These are phyloP conservation scores for Rhodotorula toruloides DNA, from an alignment of 768 basidiomycete genomes.

Conservation along the genomic window DNA sequence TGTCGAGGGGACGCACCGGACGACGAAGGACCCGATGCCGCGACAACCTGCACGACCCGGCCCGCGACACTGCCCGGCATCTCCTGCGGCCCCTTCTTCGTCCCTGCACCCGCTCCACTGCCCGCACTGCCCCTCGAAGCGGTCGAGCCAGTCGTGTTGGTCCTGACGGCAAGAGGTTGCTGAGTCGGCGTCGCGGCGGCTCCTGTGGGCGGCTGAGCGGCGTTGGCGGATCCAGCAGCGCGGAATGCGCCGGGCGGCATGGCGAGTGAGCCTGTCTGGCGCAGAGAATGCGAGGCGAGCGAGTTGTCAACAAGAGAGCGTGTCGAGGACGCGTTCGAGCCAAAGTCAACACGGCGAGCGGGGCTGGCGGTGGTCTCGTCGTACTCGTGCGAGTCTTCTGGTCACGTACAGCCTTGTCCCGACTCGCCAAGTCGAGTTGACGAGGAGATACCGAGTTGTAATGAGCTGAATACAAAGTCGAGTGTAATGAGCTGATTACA, in stretches of 20 bases:
- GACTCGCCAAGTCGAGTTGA: too few relatives aligned
- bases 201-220: background rate
- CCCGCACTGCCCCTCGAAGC: background rate
- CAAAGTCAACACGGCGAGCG: background rate
- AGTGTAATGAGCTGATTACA: too few relatives aligned
- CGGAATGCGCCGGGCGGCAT: background rate
- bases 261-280: background rate
- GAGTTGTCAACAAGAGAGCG: background rate
- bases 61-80: constrained; percentile 9
- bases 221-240: background rate
- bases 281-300: background rate
- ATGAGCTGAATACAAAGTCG: too few relatives aligned
- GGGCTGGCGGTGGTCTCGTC: too few relatives aligned
- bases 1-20: background rate
- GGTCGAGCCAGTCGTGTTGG: background rate
- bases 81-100: background rate
- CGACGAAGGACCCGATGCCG: background rate
- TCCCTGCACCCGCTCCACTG: background rate
- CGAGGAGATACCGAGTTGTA: too few relatives aligned
- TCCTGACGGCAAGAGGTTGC: background rate
- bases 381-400: too few relatives aligned
- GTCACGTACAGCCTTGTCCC: too few relatives aligned
- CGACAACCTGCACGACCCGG: background rate
- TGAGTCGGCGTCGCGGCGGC: background rate
- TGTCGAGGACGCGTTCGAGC: background rate